These are phyloP conservation scores for Eimeria zaria DNA, from an alignment of 169 alveolate genomes.

Conservation along the genomic window DNA sequence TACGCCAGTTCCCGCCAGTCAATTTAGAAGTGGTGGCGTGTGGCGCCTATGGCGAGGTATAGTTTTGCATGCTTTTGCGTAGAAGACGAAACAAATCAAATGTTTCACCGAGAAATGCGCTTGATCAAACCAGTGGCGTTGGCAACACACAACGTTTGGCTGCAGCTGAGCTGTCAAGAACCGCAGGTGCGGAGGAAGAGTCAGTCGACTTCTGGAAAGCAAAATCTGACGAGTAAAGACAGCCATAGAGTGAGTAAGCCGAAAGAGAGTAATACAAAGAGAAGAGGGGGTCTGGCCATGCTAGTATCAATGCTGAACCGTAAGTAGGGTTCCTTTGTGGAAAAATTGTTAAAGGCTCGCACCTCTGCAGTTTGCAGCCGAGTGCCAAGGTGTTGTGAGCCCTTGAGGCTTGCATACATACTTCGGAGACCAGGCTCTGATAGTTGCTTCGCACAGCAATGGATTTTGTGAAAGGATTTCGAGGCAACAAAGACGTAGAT, in stretches of 20 bases:
- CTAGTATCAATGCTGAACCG: too few relatives aligned
- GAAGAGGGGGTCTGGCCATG: too few relatives aligned
- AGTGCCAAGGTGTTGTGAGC: not conserved
- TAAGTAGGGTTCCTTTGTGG: not conserved
- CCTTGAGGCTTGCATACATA: not conserved
- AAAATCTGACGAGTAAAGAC: too few relatives aligned
- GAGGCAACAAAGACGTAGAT: not conserved
- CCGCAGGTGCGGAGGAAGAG: too few relatives aligned
- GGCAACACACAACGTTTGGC: not conserved
- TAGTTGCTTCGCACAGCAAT: not conserved
- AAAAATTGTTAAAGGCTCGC: not conserved
- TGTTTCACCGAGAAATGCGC: not conserved
- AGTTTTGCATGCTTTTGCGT: not conserved
- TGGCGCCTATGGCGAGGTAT: not conserved
- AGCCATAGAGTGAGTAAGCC: too few relatives aligned
- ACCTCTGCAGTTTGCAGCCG: not conserved
- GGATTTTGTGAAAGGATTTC: not conserved
- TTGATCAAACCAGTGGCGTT: not conserved
- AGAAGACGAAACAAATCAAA: not conserved
- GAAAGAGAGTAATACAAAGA: too few relatives aligned
- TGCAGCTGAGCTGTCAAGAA: not conserved
- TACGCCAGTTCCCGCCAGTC: too few relatives aligned
- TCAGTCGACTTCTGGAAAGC: too few relatives aligned
- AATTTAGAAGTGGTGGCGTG: too few relatives aligned
- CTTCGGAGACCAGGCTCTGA: not conserved